Evolutionary conservation across 1,284 basidiomycete species (phyloP).

Genomic region (Microstroma glucosiphilum): DNA sequence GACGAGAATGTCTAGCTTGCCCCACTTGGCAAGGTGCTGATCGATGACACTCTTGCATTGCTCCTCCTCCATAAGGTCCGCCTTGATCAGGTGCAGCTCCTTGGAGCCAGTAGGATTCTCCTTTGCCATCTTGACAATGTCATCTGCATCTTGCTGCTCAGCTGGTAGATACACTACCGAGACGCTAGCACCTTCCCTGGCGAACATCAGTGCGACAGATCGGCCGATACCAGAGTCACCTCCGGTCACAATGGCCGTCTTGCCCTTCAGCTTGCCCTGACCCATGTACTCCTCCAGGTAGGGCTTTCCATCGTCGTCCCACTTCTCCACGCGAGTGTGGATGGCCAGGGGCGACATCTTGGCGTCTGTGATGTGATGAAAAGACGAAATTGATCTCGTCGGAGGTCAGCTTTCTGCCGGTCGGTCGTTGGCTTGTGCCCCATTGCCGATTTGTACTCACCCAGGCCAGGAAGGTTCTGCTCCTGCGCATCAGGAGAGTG

Average conservation of each 20-base stretch:
- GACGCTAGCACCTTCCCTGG: slow-evolving; percentile 63
- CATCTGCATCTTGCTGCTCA: slow-evolving; percentile 57
- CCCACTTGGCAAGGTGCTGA: slow-evolving; percentile 55
- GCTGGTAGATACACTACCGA: slow-evolving; percentile 62
- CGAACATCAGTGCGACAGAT: slow-evolving; percentile 60
- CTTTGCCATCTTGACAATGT: slow-evolving; percentile 24
- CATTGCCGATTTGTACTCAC: slow-evolving; percentile 9
- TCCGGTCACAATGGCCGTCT: slow-evolving; percentile 60
- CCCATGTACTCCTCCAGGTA: slow-evolving; percentile 58
- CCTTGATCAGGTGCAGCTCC: slow-evolving; percentile 54
- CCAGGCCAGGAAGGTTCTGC: slow-evolving; percentile 29
- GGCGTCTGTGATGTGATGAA: neutral
- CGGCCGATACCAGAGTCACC: slow-evolving; percentile 63
- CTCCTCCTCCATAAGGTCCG: slow-evolving; percentile 52
- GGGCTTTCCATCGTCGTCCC: slow-evolving; percentile 61
- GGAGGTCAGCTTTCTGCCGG: too few species aligned
- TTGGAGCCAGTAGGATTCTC: slow-evolving; percentile 34
- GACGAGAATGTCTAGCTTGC: slow-evolving; percentile 50
- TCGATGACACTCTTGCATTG: slow-evolving; percentile 55
- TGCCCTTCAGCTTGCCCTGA: slow-evolving; percentile 58
- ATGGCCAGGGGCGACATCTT: slow-evolving; percentile 55
- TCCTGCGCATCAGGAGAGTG: slow-evolving; percentile 29
- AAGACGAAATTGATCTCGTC: neutral
- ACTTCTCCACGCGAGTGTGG: slow-evolving; percentile 58
- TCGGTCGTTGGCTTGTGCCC: too few species aligned